Evolutionary conservation across 306 rosid species (phyloP).

Genomic region (Medicago lupulina): DNA sequence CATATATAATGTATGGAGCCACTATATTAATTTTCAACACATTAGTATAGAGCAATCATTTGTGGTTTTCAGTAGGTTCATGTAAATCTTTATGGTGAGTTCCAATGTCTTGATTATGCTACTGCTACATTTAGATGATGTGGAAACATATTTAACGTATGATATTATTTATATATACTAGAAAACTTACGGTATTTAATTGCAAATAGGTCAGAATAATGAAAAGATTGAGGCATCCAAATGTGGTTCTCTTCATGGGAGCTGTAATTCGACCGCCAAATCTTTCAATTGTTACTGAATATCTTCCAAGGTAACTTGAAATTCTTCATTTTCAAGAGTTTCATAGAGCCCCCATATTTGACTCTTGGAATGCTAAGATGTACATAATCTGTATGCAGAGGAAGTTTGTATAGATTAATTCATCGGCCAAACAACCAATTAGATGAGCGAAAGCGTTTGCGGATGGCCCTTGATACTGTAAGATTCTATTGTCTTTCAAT

Average conservation of each 20-base stretch:
- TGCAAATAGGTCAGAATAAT: slow-evolving; percentile 77
- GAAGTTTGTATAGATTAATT: slow-evolving; percentile 92
- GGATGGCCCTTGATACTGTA: slow-evolving; percentile 98
- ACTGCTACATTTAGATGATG: slow-evolving; percentile 3
- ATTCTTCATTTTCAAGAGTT: slow-evolving; percentile 32
- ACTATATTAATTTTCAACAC: background rate
- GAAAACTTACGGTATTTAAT: slow-evolving; percentile 40
- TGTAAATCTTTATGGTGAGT: background rate
- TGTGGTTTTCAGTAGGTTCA: slow-evolving; percentile 9
- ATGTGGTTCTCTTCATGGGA: slow-evolving; percentile 99
- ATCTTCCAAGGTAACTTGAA: slow-evolving; percentile 84
- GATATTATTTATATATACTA: slow-evolving; percentile 31
- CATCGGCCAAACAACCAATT: slow-evolving; percentile 92
- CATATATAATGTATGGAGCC: background rate
- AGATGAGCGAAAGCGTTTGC: slow-evolving; percentile 83
- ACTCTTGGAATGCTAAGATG: background rate
- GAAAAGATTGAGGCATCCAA: slow-evolving; percentile 96
- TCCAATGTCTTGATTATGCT: background rate
- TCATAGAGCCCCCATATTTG: background rate
- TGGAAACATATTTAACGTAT: background rate
- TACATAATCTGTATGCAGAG: slow-evolving; percentile 57
- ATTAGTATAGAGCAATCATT: background rate
- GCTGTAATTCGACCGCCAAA: slow-evolving; percentile 88
- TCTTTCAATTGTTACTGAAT: slow-evolving; percentile 91
- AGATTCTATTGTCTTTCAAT: slow-evolving; percentile 43